Conservation (phyloP, 257 asterid genomes). For the Gentiana macrophylla region DNA sequence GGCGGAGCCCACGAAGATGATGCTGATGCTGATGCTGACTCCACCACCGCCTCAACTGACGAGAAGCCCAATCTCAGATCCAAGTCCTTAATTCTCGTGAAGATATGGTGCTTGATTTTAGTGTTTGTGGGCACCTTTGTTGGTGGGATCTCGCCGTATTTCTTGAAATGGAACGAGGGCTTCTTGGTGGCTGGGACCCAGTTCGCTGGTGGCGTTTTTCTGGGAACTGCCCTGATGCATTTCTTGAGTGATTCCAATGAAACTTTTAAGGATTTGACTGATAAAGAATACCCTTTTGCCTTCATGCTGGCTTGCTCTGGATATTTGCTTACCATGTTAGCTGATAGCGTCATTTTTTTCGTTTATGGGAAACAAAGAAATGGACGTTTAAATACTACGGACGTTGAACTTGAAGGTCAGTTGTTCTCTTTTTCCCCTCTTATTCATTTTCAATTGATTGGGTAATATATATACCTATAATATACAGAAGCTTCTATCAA, state of each 20-base stretch:
- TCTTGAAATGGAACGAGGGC: slow-evolving; percentile 79
- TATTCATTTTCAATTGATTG: too few species aligned
- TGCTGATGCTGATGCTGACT: slow-evolving; percentile 16
- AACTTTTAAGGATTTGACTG: slow-evolving; percentile 58
- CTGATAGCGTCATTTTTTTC: slow-evolving; percentile 55
- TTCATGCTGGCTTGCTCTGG: slow-evolving; percentile 79
- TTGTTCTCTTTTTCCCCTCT: too few species aligned
- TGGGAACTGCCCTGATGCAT: slow-evolving; percentile 88
- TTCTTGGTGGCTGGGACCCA: slow-evolving; percentile 73
- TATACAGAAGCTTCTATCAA: too few species aligned
- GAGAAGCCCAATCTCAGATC: slow-evolving; percentile 59
- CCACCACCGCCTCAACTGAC: slow-evolving; percentile 16
- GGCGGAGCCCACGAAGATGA: slow-evolving; percentile 29
- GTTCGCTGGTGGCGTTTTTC: slow-evolving; percentile 87
- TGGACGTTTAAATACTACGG: slow-evolving; percentile 7
- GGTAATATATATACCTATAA: too few species aligned
- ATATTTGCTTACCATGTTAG: slow-evolving; percentile 63
- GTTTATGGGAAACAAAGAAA: slow-evolving; percentile 35
- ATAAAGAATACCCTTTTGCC: slow-evolving; percentile 67
- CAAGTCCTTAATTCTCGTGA: slow-evolving; percentile 43
- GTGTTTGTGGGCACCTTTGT: slow-evolving; percentile 63
- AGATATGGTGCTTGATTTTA: slow-evolving; percentile 69
- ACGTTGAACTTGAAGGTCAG: slow-evolving; percentile 22
- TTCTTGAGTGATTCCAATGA: slow-evolving; percentile 76
- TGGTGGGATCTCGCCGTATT: slow-evolving; percentile 88